Base-by-base conservation (phyloP, 257 asterid species). In the Fraxinus americana region DNA sequence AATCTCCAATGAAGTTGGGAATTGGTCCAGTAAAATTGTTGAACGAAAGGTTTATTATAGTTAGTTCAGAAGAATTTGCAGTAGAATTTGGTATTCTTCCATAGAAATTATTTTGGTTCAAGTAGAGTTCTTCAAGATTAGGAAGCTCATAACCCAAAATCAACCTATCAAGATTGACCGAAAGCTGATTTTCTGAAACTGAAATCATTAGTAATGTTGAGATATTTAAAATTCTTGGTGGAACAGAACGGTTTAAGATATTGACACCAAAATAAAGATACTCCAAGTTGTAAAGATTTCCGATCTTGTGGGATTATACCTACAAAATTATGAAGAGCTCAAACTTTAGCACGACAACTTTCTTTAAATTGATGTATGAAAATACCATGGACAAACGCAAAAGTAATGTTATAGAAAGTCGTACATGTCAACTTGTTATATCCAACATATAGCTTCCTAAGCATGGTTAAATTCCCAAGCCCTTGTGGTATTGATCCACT, bases 401-500 rank as follows among this genome's bases (percentile, higher is more conserved):
- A 36, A 36, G 41, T n/a, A 32, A 32, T 1, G 0, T 3, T 10
- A 5, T 59, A 4, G 1, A 5, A 67, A 27, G n/a, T 14, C 17
- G 13, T 73, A 82, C 81, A 81, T 63, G 73, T 39, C 16, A 83
- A 43, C 2, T 65, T 39, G 21, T 81, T 84, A 13, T 48, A 23
- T 7, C 74, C 54, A 35, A 84, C 83, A 17, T 83, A 71, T 14
- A 84, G 67, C 48, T 66, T 7, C 66, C 70, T 45, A 65, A 81
- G 82, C 32, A 41, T 75, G 29, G 84, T 78, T 36, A 36, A 35
- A 36, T 36, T 36, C 39, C 9, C 39, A 36, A 36, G 39, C 39
- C 39, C 39, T 36, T 6, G 39, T 36, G 39, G 39, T 6, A 36
- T 6, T 36, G 38, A 36, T 36, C 39, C 9, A 5, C 39, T 36